Conservation (phyloP, 495 filamentous ascomycete species). For the Oidiodendron maius region DNA sequence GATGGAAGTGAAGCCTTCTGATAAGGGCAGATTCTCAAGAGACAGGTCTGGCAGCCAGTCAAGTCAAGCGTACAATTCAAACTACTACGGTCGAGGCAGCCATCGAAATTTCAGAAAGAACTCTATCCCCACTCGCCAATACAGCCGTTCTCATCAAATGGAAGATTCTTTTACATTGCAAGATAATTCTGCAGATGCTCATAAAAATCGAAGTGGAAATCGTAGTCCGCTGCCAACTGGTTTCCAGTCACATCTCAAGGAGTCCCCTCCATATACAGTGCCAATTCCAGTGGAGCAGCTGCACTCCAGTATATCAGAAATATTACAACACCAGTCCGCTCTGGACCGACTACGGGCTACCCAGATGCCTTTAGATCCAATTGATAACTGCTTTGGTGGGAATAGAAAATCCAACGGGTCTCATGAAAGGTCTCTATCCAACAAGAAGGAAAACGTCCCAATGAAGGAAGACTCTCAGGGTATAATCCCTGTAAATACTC, state of each 20-base stretch:
- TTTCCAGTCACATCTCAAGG: background rate
- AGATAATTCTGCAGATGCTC: background rate
- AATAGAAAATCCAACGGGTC: background rate
- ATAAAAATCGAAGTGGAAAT: background rate
- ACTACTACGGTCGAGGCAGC: background rate
- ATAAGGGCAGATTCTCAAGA: background rate
- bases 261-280: background rate
- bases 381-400: background rate
- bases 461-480: background rate
- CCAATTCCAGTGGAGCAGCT: background rate
- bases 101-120: background rate
- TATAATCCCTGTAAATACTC: background rate
- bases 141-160: background rate
- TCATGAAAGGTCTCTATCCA: background rate
- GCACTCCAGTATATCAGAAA: slow-evolving; percentile 2
- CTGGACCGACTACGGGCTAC: background rate
- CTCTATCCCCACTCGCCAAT: background rate
- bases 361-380: slow-evolving; percentile 3
- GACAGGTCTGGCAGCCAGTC: background rate
- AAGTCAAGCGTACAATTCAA: background rate
- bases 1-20: background rate
- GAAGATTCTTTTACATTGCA: background rate
- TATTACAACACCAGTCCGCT: slow-evolving; percentile 5
- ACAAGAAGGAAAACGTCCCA: slow-evolving; percentile 9
- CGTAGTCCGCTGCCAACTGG: background rate